Conservation (phyloP, 1,139 yeast genomes). For the Tardiomyces blankii region DNA sequence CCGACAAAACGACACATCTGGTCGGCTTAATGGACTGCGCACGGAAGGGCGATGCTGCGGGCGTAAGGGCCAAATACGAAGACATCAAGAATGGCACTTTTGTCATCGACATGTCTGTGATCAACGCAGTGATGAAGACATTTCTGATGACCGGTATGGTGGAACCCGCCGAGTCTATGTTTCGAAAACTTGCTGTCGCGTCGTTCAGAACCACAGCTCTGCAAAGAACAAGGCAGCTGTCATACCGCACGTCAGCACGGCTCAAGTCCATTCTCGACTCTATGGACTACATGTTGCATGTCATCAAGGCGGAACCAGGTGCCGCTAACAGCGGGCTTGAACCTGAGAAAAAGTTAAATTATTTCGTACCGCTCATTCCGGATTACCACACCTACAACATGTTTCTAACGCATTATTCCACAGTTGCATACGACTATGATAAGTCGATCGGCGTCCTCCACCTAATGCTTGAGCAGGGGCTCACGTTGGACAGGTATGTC, state of each 20-base stretch:
- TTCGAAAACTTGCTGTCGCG: constrained; percentile 1
- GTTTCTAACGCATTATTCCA: background rate
- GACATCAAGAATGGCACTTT: background rate
- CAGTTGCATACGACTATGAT: background rate
- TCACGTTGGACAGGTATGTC: background rate
- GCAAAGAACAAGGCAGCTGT: background rate
- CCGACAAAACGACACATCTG: background rate
- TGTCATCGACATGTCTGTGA: background rate
- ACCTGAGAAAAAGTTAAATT: background rate
- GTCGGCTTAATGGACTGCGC: background rate
- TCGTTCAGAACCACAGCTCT: background rate
- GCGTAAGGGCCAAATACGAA: background rate
- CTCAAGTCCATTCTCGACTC: background rate
- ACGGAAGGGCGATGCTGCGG: background rate
- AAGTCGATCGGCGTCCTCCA: background rate
- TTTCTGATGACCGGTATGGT: background rate
- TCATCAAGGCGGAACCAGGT: background rate
- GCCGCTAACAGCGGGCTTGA: background rate
- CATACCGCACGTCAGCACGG: background rate
- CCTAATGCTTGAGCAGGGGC: background rate
- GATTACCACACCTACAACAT: background rate
- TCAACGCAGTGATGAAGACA: background rate
- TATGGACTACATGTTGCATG: background rate
- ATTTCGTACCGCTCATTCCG: background rate
- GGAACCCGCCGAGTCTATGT: constrained; percentile 5